phyloP scores from a whole-genome alignment of 2,329 filamentous ascomycete species.

The Calonectria leucothoes region DNA sequence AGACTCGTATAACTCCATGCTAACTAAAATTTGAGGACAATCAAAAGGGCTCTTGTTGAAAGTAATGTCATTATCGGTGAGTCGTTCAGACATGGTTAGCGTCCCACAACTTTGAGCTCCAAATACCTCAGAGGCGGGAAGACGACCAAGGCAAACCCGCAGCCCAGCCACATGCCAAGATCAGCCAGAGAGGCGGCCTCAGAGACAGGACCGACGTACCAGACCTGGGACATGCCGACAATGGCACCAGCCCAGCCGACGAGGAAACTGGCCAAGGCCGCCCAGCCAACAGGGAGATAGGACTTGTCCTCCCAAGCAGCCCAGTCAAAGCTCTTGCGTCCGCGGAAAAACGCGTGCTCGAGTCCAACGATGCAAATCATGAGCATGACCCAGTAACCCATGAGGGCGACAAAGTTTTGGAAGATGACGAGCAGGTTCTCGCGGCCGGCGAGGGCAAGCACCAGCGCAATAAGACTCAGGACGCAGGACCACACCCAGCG shows the following conservation, averaged over 20 bases:
- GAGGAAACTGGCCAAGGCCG: conserved; percentile 57
- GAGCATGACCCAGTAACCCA: conserved; percentile 66
- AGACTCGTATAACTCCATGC: not conserved
- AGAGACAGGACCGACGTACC: conserved; percentile 69
- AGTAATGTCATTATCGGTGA: not conserved
- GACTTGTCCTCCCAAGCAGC: conserved; percentile 59
- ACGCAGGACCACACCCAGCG: conserved; percentile 66
- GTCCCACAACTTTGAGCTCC: conserved; percentile 42
- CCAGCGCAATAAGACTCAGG: conserved; percentile 65
- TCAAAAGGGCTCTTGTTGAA: not conserved
- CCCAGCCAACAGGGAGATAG: conserved; percentile 56
- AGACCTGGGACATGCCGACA: conserved; percentile 68
- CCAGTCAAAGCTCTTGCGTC: conserved; percentile 54
- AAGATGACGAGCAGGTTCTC: conserved; percentile 65
- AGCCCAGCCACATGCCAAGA: conserved; percentile 68
- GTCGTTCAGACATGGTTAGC: conserved; percentile 21
- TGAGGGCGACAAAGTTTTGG: conserved; percentile 64
- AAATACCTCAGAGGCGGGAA: conserved; percentile 43
- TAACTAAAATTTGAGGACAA: not conserved
- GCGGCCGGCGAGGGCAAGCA: conserved; percentile 65
- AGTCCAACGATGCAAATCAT: conserved; percentile 60
- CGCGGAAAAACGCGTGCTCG: conserved; percentile 58
- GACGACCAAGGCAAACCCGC: conserved; percentile 69
- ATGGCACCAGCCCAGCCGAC: conserved; percentile 63
- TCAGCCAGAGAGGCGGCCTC: conserved; percentile 62